Evolutionary conservation across 1,139 yeast genomes (phyloP).

Genomic region (Kodamaea plutei): DNA sequence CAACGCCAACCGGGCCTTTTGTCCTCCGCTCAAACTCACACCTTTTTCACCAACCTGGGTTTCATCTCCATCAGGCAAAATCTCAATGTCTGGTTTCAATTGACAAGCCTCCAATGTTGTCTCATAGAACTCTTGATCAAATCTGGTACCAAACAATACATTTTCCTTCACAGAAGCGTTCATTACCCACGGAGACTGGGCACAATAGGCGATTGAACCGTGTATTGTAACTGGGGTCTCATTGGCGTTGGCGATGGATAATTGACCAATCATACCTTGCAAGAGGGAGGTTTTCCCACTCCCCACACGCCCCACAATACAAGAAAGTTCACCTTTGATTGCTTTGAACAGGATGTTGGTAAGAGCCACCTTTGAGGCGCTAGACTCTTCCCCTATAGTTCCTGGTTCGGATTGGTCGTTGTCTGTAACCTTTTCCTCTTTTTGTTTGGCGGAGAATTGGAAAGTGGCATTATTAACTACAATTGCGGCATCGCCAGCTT

Average conservation of each 20-base stretch:
- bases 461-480: background rate
- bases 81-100: slow-evolving; percentile 71
- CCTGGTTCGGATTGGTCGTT: slow-evolving; percentile 2
- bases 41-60: slow-evolving; percentile 98
- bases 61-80: slow-evolving; percentile 82
- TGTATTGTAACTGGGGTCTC: slow-evolving; percentile 9
- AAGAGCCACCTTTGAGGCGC: slow-evolving; percentile 15
- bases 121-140: slow-evolving; percentile 73
- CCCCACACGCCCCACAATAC: slow-evolving; percentile 24
- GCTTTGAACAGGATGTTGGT: slow-evolving; percentile 20
- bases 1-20: slow-evolving; percentile 86
- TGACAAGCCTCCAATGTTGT: slow-evolving; percentile 77
- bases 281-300: slow-evolving; percentile 28
- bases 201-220: slow-evolving; percentile 33
- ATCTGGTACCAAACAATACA: slow-evolving; percentile 81
- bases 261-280: slow-evolving; percentile 25
- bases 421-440: slow-evolving; percentile 6
- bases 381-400: background rate
- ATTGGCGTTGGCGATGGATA: slow-evolving; percentile 11
- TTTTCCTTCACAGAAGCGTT: slow-evolving; percentile 90
- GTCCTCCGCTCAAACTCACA: slow-evolving; percentile 95
- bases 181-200: slow-evolving; percentile 79
- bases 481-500: background rate
- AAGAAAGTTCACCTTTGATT: slow-evolving; percentile 17
- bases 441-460: slow-evolving; percentile 4